Percentiles rank a stretch among this genome's conserved stretches.
Conservation (phyloP, 192 early-diverging fungal genomes). For the Backusella macrospora region DNA sequence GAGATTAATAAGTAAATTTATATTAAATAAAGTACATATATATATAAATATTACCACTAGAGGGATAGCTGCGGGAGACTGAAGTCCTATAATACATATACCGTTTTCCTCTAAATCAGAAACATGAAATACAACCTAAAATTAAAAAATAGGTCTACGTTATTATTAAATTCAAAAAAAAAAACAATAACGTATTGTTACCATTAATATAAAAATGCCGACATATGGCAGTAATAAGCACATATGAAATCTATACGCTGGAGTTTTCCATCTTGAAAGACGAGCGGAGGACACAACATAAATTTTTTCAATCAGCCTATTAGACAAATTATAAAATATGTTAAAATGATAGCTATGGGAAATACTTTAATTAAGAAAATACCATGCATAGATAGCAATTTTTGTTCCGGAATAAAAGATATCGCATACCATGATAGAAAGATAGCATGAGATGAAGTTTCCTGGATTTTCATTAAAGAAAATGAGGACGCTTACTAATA, state of each 20-base stretch:
- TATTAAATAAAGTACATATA: conserved; percentile 13
- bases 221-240: conserved; percentile 34
- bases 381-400: conserved; percentile 48
- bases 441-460: conserved; percentile 41
- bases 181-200: conserved; percentile 9
- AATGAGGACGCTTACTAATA: not conserved
- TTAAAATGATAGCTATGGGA: not conserved
- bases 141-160: not conserved
- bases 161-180: not conserved
- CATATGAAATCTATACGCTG: conserved; percentile 34
- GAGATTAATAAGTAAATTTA: conserved; percentile 3
- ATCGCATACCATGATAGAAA: conserved; percentile 48
- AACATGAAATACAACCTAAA: conserved; percentile 37
- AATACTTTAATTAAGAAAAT: not conserved
- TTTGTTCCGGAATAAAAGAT: conserved; percentile 50
- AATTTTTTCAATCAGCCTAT: conserved; percentile 40
- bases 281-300: conserved; percentile 35
- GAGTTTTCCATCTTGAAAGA: conserved; percentile 27
- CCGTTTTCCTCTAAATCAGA: conserved; percentile 27
- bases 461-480: conserved; percentile 1
- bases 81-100: conserved; percentile 37
- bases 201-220: conserved; percentile 40
- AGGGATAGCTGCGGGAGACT: conserved; percentile 35
- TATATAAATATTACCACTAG: conserved; percentile 34
- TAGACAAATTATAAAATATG: not conserved